Base-by-base conservation (phyloP, 148 eudicot genomes). In the Arbutus unedo region DNA sequence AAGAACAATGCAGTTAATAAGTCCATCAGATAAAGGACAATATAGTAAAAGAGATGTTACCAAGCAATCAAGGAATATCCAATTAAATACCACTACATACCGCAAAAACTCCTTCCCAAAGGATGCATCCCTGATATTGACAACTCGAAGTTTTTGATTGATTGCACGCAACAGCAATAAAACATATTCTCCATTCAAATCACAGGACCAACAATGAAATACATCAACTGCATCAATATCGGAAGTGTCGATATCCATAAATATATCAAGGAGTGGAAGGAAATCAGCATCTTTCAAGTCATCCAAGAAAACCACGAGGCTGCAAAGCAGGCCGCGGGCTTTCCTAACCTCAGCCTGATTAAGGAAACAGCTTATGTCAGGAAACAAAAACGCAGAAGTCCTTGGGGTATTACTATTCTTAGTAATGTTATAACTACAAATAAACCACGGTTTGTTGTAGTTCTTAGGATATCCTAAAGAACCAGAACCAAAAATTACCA, bases 141-240 rank as follows among this genome's bases (percentile, higher is more conserved):
- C 93, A 62, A 81, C 82, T 72, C 91, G 87, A 47, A 90, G 93
- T 81, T 90, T 90, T 59, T 76, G 82, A 60, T 18, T 72, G 79
- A 87, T 79, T 59, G 88, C 85, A 44, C 85, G 90, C 80, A 90
- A 72, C 88, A 90, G 84, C 74, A 82, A 23, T 57, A 88, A 82
- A 75, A 87, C 86, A 81, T 79, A 62, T 72, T 89, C 88, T 68
- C 86, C 88, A 50, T 81, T 74, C 83, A 90, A 60, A 16, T 49
- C 79, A 54, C 90, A 89, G 5, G 89, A 75, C 16, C 86, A 85
- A 77, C 83, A 85, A 77, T 90, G 83, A 81, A 87, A 78, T 25
- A 90, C 81, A 81, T 90, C 93, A 81, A 90, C 91, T 14, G 84
- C 87, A 64, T 89, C 89, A 38, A 90, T 87, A 87, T 89, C 90